Evolutionary conservation across 345 rosid species (phyloP).

Genomic region (Balakata baccata): DNA sequence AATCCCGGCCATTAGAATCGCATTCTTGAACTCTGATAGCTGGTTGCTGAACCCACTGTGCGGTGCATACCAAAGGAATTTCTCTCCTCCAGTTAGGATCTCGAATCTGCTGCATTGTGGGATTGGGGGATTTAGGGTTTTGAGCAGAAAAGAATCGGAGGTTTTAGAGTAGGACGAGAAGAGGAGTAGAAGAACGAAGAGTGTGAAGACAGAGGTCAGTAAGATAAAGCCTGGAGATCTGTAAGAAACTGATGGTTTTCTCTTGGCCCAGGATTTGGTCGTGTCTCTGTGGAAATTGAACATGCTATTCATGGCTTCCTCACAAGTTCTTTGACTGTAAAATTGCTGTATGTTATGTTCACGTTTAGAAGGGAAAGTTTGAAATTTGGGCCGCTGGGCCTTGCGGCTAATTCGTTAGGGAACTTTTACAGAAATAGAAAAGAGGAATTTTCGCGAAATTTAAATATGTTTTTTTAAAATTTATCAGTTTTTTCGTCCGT

Average conservation of each 20-base stretch:
- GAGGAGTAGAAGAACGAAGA: conserved; percentile 34
- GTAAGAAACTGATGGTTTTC: conserved; percentile 23
- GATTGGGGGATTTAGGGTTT: conserved; percentile 32
- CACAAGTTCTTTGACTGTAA: background rate
- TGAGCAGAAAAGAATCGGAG: conserved; percentile 43
- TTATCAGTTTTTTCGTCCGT: too few relatives aligned
- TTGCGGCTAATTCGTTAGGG: background rate
- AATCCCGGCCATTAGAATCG: conserved; percentile 60
- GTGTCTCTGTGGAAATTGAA: conserved; percentile 31
- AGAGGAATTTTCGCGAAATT: too few relatives aligned
- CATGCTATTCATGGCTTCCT: conserved; percentile 35
- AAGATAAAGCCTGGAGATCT: conserved; percentile 37
- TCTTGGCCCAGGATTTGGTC: conserved; percentile 39
- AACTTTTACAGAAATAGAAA: too few relatives aligned
- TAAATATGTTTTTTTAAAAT: too few relatives aligned
- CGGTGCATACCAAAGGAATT: conserved; percentile 71
- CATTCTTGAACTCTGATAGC: conserved; percentile 85
- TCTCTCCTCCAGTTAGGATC: conserved; percentile 22
- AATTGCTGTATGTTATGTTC: too few relatives aligned
- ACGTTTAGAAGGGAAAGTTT: background rate
- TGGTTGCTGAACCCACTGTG: conserved; percentile 98
- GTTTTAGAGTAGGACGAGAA: conserved; percentile 38
- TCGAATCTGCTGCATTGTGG: conserved; percentile 38
- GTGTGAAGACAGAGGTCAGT: conserved; percentile 22
- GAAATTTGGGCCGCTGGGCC: conserved; percentile 5